A percentile compares a stretch with the other conserved stretches of the same genome.
Conservation (phyloP, 192 early-diverging fungal species). For the Mortierella claussenii region DNA sequence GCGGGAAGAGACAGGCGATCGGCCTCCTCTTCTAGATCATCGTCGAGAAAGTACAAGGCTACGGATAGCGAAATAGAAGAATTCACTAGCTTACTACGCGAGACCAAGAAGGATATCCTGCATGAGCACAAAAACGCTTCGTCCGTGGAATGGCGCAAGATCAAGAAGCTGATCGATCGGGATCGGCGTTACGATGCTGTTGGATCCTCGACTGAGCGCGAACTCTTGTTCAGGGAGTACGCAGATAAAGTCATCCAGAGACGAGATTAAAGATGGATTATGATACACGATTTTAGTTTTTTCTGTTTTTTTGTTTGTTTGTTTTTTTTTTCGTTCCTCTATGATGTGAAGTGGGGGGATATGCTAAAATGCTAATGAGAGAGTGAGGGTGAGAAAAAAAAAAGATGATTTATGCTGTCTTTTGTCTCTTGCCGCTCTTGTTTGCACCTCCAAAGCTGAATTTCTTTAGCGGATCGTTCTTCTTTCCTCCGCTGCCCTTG, state of each 20-base stretch:
- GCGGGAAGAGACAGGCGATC: not conserved
- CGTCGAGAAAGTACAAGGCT: slow-evolving; percentile 50
- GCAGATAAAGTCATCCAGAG: slow-evolving; percentile 43
- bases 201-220: slow-evolving; percentile 68
- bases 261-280: slow-evolving; percentile 2
- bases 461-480: slow-evolving; percentile 53
- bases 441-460: slow-evolving; percentile 45
- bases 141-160: slow-evolving; percentile 69
- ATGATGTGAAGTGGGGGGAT: not conserved
- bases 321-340: not conserved
- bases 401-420: slow-evolving; percentile 46
- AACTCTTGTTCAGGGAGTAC: slow-evolving; percentile 78
- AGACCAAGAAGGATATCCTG: slow-evolving; percentile 56
- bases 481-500: slow-evolving; percentile 36
- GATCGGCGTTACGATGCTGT: slow-evolving; percentile 75
- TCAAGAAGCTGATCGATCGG: slow-evolving; percentile 71
- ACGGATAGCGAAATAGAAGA: slow-evolving; percentile 57
- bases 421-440: slow-evolving; percentile 48
- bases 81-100: slow-evolving; percentile 68
- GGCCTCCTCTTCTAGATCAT: slow-evolving; percentile 7
- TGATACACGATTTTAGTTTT: not conserved
- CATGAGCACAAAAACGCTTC: slow-evolving; percentile 64
- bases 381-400: too few relatives aligned
- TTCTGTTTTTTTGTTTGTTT: not conserved
- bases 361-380: not conserved